phyloP scores from a whole-genome alignment of 148 eudicot species.

The Rhododendron ovatum region DNA sequence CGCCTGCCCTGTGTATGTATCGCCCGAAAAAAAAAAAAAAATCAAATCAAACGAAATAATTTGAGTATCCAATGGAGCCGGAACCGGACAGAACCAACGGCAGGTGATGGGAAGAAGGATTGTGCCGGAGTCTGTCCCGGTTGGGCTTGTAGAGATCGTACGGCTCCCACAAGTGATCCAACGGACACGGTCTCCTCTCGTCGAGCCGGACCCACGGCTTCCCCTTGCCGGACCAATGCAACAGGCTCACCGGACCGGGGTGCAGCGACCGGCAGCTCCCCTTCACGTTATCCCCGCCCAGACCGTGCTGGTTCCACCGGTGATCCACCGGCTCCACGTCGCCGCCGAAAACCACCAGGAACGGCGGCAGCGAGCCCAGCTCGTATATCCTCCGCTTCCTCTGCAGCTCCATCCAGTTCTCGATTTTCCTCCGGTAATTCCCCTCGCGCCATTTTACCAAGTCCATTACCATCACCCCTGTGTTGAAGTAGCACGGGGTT shows the following conservation, averaged over 20 bases:
- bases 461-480: constrained; percentile 11
- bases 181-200: neutral
- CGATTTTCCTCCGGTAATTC: neutral
- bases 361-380: neutral
- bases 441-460: neutral
- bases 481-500: constrained; percentile 6
- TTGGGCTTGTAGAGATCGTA: neutral
- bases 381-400: neutral
- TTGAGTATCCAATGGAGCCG: neutral
- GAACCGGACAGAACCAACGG: neutral
- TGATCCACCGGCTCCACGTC: neutral
- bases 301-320: neutral
- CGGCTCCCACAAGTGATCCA: neutral
- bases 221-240: neutral
- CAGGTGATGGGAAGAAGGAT: neutral
- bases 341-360: neutral
- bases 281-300: neutral
- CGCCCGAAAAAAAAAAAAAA: neutral
- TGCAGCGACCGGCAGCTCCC: neutral
- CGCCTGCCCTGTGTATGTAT: neutral
- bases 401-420: constrained; percentile 3
- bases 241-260: neutral
- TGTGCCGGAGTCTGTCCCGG: neutral
- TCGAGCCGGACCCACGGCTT: neutral
- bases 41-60: neutral